Evolutionary conservation across 495 filamentous ascomycete genomes (phyloP).

Genomic region (Parathielavia hyrcaniae): DNA sequence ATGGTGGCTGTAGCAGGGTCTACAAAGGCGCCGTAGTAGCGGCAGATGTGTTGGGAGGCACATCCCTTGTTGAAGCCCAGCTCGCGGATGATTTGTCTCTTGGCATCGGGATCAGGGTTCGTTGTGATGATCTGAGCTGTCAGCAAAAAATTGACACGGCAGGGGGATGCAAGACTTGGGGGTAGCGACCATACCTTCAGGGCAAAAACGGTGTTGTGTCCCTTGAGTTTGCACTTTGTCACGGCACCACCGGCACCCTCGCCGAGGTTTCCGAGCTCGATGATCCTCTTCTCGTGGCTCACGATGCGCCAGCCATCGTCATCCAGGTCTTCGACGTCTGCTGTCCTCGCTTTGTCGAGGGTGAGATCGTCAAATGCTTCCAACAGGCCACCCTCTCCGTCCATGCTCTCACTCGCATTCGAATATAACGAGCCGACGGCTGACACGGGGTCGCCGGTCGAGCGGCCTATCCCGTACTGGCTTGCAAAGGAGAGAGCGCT

Average conservation of each 20-base stretch:
- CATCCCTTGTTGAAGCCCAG: constrained; percentile 97
- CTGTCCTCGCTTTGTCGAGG: constrained; percentile 67
- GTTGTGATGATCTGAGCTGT: constrained; percentile 83
- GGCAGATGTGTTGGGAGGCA: constrained; percentile 86
- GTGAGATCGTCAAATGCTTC: constrained; percentile 69
- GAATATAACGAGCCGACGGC: constrained; percentile 81
- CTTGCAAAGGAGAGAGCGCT: constrained; percentile 70
- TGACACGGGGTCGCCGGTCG: constrained; percentile 76
- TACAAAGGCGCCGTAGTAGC: constrained; percentile 94
- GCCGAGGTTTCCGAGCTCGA: constrained; percentile 82
- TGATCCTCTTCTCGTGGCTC: constrained; percentile 76
- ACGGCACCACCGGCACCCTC: constrained; percentile 96
- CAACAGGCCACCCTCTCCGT: constrained; percentile 66
- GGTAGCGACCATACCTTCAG: constrained; percentile 76
- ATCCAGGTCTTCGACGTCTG: constrained; percentile 91
- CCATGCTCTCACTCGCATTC: constrained; percentile 58
- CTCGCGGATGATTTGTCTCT: constrained; percentile 95
- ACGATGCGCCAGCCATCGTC: constrained; percentile 93
- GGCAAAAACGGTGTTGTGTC: constrained; percentile 90
- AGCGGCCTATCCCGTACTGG: constrained; percentile 53
- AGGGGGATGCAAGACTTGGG: not conserved
- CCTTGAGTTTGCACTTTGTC: constrained; percentile 79
- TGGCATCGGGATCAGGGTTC: constrained; percentile 93
- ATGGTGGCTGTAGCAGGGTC: constrained; percentile 91
- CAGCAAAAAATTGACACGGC: constrained; percentile 11